Evolutionary conservation across 306 rosid species (phyloP).

Genomic region (Acacia confusa): DNA sequence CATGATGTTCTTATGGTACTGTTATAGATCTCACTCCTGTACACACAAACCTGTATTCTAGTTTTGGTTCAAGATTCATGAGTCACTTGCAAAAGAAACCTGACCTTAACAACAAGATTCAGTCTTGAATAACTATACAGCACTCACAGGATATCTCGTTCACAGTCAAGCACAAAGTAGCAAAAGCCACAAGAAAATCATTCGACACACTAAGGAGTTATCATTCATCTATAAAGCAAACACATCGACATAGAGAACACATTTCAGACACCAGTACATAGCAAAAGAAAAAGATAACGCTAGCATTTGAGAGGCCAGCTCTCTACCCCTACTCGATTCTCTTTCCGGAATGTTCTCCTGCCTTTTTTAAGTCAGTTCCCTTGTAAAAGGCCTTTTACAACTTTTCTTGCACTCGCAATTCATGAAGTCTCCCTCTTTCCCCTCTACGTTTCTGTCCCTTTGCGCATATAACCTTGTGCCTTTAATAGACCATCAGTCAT

Average conservation of each 20-base stretch:
- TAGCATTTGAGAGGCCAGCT: not conserved
- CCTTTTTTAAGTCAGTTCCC: not conserved
- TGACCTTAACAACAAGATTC: not conserved
- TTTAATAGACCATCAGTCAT: not conserved
- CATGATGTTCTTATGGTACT: conserved; percentile 4
- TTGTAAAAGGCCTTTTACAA: not conserved
- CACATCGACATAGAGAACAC: not conserved
- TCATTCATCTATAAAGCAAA: not conserved
- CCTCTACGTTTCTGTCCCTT: not conserved
- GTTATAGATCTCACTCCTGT: not conserved
- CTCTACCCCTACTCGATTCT: not conserved
- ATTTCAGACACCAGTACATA: not conserved
- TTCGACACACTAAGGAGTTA: not conserved
- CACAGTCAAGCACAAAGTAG: not conserved
- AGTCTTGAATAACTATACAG: not conserved
- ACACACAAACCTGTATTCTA: not conserved
- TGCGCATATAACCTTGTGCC: not conserved
- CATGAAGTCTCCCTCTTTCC: not conserved
- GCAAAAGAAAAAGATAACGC: not conserved
- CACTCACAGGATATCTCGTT: not conserved
- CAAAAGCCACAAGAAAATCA: not conserved
- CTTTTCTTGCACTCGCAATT: not conserved
- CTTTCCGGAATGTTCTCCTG: not conserved
- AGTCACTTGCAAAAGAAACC: not conserved
- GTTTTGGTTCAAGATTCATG: not conserved